Evolutionary conservation across 225 moss, liverwort and hornwort genomes (phyloP).

Genomic region (Polytrichum formosum): DNA sequence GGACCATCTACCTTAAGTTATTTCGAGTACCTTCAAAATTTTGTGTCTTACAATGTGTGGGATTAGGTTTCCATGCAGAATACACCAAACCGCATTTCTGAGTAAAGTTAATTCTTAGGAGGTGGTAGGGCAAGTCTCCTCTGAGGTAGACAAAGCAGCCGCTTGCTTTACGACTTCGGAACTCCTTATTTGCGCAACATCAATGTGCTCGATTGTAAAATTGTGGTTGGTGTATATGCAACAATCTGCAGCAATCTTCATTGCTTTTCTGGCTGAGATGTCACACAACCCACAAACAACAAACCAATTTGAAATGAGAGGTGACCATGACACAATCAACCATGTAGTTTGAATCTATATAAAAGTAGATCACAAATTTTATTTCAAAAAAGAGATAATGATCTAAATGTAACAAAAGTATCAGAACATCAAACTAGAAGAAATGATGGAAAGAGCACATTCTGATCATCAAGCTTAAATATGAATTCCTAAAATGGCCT

Average conservation of each 20-base stretch:
- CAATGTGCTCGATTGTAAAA: slow-evolving; percentile 70
- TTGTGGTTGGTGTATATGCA: slow-evolving; percentile 94
- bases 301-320: too few relatives aligned
- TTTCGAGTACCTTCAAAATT: too few relatives aligned
- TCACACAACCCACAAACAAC: slow-evolving; percentile 5
- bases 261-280: slow-evolving; percentile 69
- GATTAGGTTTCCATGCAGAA: too few relatives aligned
- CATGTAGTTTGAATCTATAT: too few relatives aligned
- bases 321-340: too few relatives aligned
- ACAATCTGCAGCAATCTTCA: slow-evolving; percentile 96
- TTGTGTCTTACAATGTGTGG: too few relatives aligned
- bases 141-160: slow-evolving; percentile 26
- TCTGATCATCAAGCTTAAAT: background rate
- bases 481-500: background rate
- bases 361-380: too few relatives aligned
- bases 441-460: background rate
- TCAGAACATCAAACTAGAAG: background rate
- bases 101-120: slow-evolving; percentile 1
- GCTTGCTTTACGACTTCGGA: slow-evolving; percentile 36
- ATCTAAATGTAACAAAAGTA: background rate
- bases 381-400: too few relatives aligned
- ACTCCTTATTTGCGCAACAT: slow-evolving; percentile 23
- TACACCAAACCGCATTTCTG: too few relatives aligned
- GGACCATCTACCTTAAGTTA: too few relatives aligned
- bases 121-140: slow-evolving; percentile 20